These are phyloP conservation scores for Rhodotorula diobovata DNA, from an alignment of 768 basidiomycete genomes.

Conservation along the genomic window DNA sequence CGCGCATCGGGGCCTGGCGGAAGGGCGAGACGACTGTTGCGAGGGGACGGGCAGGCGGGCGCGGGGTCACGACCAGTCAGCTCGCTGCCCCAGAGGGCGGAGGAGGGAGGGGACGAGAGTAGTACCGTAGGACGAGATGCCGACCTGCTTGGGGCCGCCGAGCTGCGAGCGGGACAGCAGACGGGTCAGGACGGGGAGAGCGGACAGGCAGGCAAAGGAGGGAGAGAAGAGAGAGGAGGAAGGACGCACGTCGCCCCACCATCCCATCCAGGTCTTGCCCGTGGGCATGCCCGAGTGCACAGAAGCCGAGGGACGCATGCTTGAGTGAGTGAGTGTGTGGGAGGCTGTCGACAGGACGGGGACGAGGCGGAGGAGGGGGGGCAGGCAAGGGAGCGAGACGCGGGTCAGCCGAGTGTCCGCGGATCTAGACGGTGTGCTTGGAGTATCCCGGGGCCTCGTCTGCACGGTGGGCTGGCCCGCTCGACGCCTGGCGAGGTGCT, in stretches of 20 bases:
- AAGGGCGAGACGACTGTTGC: conserved; percentile 71
- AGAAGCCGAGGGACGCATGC: conserved; percentile 63
- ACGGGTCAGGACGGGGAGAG: background rate
- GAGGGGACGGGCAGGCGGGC: no score
- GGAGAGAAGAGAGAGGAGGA: background rate
- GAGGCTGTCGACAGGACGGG: no score
- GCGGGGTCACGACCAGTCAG: background rate
- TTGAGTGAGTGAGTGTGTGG: conserved; percentile 38
- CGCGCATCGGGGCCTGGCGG: conserved; percentile 67
- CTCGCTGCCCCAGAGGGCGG: background rate
- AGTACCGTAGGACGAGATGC: conserved; percentile 76
- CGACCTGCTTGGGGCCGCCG: conserved; percentile 65
- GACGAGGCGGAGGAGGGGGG: conserved; percentile 7
- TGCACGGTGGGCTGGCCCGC: no score
- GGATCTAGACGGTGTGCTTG: no score
- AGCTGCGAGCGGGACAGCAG: conserved; percentile 46
- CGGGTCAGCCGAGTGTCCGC: background rate
- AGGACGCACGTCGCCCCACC: conserved; percentile 1
- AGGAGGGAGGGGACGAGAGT: conserved; percentile 31
- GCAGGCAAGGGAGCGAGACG: conserved; percentile 38
- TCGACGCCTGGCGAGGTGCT: no score
- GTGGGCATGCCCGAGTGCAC: conserved; percentile 66
- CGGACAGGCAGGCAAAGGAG: background rate
- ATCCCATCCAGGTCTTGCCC: conserved; percentile 43
- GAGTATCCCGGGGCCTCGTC: no score